These are phyloP conservation scores for Kurtzmaniella quercitrusa DNA, from an alignment of 1,139 yeast genomes.

Conservation along the genomic window DNA sequence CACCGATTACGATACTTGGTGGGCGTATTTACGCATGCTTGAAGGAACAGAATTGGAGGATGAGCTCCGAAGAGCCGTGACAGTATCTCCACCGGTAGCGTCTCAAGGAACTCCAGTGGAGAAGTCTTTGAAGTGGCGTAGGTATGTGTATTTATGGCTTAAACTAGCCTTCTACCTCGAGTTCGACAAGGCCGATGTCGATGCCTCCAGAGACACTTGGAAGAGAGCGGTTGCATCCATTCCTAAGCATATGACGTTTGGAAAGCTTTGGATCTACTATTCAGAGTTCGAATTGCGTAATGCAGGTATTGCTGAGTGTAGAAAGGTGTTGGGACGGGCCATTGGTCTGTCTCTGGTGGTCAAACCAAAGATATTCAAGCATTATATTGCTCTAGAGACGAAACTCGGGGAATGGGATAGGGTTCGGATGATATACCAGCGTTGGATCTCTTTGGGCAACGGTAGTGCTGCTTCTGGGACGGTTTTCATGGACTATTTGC, in stretches of 20 bases:
- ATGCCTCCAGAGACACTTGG: constrained; percentile 50
- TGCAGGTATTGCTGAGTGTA: constrained; percentile 39
- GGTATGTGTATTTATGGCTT: constrained; percentile 70
- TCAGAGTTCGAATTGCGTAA: constrained; percentile 76
- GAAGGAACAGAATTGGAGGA: constrained; percentile 24
- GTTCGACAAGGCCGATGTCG: constrained; percentile 37
- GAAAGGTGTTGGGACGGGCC: constrained; percentile 69
- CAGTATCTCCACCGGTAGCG: constrained; percentile 2
- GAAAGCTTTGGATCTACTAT: constrained; percentile 68
- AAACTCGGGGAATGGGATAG: constrained; percentile 71
- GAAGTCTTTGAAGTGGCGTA: constrained; percentile 45
- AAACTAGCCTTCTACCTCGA: constrained; percentile 66
- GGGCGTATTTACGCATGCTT: constrained; percentile 57
- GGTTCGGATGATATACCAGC: constrained; percentile 68
- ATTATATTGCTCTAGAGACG: constrained; percentile 58
- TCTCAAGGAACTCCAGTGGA: constrained; percentile 1
- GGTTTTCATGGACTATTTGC: constrained; percentile 49
- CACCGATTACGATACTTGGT: constrained; percentile 74
- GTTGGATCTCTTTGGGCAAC: constrained; percentile 52
- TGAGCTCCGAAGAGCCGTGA: constrained; percentile 16
- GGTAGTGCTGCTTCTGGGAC: constrained; percentile 31
- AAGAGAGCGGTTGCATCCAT: constrained; percentile 42
- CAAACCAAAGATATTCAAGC: constrained; percentile 55
- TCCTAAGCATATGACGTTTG: constrained; percentile 59
- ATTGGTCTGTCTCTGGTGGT: constrained; percentile 47